Percentiles rank a stretch among this genome's conserved stretches.
Evolutionary conservation across 2,329 filamentous ascomycete species (phyloP).

Genomic region (Chaetomium globosum): DNA sequence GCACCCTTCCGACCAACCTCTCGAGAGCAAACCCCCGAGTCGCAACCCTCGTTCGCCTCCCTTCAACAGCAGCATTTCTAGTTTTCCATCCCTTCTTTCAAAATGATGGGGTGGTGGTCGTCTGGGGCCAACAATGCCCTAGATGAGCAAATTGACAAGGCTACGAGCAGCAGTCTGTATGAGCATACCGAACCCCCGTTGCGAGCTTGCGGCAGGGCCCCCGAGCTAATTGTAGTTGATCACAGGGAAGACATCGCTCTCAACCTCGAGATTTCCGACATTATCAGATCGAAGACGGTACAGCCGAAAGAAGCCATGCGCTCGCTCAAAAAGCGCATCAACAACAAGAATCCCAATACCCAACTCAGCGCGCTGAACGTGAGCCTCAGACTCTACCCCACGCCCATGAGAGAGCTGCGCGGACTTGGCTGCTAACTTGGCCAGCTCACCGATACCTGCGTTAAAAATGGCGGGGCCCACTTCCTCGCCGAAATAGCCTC

Average conservation of each 20-base stretch:
- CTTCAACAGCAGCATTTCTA: not conserved
- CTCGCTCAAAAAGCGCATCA: slow-evolving; percentile 88
- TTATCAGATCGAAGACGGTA: slow-evolving; percentile 96
- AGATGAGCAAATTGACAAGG: slow-evolving; percentile 95
- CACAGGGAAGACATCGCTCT: slow-evolving; percentile 89
- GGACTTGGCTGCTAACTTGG: slow-evolving; percentile 25
- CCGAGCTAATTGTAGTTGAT: slow-evolving; percentile 16
- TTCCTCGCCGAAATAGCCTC: slow-evolving; percentile 95
- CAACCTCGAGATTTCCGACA: slow-evolving; percentile 96
- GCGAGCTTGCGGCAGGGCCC: not conserved
- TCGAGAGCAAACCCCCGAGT: not conserved
- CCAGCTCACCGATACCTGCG: slow-evolving; percentile 92
- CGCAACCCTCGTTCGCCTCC: not conserved
- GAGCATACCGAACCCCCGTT: slow-evolving; percentile 38
- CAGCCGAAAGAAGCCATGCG: slow-evolving; percentile 98
- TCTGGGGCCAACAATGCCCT: slow-evolving; percentile 85
- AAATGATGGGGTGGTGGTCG: slow-evolving; percentile 95
- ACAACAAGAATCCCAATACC: slow-evolving; percentile 96
- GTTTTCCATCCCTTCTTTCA: slow-evolving; percentile 34
- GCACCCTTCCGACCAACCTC: not conserved
- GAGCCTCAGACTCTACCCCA: slow-evolving; percentile 37
- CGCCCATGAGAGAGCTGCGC: not conserved
- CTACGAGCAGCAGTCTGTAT: slow-evolving; percentile 90
- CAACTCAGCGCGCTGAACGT: slow-evolving; percentile 94
- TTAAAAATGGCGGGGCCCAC: slow-evolving; percentile 96